Percentiles rank a stretch among this genome's conserved stretches.
Conservation (phyloP, 257 asterid species). For the Cynanchum wilfordii region DNA sequence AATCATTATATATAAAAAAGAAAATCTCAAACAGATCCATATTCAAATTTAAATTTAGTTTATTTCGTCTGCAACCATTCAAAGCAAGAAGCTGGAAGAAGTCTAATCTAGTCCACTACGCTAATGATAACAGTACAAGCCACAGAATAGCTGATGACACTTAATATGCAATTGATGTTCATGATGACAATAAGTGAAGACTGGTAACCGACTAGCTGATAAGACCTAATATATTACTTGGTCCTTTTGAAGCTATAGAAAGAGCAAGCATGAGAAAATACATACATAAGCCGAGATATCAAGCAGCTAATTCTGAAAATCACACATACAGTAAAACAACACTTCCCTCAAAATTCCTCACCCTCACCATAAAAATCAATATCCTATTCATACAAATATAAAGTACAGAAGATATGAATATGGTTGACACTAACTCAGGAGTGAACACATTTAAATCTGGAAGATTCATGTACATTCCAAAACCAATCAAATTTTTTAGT, state of each 20-base stretch:
- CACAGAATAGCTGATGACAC: not conserved
- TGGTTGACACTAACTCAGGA: not conserved
- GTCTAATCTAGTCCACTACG: not conserved
- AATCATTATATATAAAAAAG: too few species aligned
- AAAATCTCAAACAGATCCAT: not conserved
- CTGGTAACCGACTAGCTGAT: not conserved
- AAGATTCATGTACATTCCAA: not conserved
- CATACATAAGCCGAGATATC: not conserved
- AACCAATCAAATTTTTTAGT: not conserved
- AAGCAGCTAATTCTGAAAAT: not conserved
- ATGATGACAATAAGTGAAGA: too few species aligned
- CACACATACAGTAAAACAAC: not conserved
- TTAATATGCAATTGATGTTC: not conserved
- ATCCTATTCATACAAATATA: not conserved
- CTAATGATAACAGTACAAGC: not conserved
- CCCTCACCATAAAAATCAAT: not conserved
- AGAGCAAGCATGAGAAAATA: not conserved
- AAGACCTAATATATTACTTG: not conserved
- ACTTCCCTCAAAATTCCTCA: not conserved
- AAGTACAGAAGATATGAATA: not conserved
- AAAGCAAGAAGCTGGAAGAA: not conserved
- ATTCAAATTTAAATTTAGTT: not conserved
- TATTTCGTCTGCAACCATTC: not conserved
- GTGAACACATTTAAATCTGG: not conserved
- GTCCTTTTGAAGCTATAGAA: not conserved